Percentiles rank a stretch among this genome's conserved stretches.
Evolutionary conservation across 2,329 filamentous ascomycete species (phyloP).

Genomic region (Lasiodiplodia sp.): DNA sequence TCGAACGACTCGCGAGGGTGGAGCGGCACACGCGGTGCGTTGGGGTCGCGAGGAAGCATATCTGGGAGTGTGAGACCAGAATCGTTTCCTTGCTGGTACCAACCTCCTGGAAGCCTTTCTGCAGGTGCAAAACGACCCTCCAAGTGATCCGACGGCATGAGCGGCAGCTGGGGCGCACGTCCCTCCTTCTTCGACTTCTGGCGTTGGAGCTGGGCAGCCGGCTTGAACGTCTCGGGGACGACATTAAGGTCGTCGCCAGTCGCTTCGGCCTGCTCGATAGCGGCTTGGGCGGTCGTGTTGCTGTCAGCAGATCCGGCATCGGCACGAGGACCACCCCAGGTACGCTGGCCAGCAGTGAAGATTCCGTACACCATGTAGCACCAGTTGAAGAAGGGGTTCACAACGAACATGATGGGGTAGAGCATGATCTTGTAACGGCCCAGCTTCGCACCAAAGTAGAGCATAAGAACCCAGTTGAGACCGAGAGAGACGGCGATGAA

Average conservation of each 20-base stretch:
- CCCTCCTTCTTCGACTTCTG: constrained; percentile 44
- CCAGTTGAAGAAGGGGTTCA: constrained; percentile 99
- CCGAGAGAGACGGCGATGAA: constrained; percentile 94
- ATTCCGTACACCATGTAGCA: constrained; percentile 97
- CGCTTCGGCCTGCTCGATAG: constrained; percentile 80
- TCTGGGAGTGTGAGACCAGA: constrained; percentile 66
- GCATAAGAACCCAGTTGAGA: constrained; percentile 93
- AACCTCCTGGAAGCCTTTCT: constrained; percentile 70
- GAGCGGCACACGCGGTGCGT: constrained; percentile 56
- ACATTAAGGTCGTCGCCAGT: constrained; percentile 89
- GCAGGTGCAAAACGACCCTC: constrained; percentile 81
- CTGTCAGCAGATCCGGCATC: constrained; percentile 84
- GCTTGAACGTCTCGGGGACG: constrained; percentile 81
- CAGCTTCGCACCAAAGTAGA: constrained; percentile 90
- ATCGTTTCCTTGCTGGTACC: constrained; percentile 74
- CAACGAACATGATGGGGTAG: constrained; percentile 92
- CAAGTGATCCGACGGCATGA: constrained; percentile 76
- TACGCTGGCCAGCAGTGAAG: constrained; percentile 90
- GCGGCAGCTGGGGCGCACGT: constrained; percentile 61
- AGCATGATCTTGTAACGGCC: constrained; percentile 92
- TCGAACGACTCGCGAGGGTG: constrained; percentile 71
- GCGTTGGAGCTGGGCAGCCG: constrained; percentile 58
- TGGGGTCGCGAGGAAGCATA: constrained; percentile 54
- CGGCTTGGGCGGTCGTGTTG: constrained; percentile 78
- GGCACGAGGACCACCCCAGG: constrained; percentile 92